Percentiles rank a stretch among this genome's conserved stretches.
Evolutionary conservation across 1,139 yeast species (phyloP).

Genomic region (Hemisphaericaspora subhashii): DNA sequence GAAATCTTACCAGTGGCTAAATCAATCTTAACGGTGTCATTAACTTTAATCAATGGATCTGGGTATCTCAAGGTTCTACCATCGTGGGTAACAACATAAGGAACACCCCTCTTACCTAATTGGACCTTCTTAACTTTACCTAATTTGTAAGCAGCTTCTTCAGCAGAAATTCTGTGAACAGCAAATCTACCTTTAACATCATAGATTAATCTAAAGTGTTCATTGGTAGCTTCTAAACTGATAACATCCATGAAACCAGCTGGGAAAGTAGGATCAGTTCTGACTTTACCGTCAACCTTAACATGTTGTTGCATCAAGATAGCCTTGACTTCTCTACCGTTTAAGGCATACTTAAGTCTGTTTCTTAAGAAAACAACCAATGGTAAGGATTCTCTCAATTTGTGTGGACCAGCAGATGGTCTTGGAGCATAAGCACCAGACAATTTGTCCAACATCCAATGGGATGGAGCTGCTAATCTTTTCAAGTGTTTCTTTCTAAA

Average conservation of each 20-base stretch:
- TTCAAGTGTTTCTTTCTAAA: conserved; percentile 89
- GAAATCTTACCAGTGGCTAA: conserved; percentile 89
- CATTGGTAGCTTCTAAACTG: conserved; percentile 92
- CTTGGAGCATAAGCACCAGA: conserved; percentile 98
- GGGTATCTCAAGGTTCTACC: conserved; percentile 99
- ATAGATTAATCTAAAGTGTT: conserved; percentile 95
- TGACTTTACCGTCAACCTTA: conserved; percentile 59
- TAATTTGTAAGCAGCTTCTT: conserved; percentile 94
- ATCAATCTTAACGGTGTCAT: conserved; percentile 94
- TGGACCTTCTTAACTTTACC: conserved; percentile 95
- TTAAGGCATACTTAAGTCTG: conserved; percentile 97
- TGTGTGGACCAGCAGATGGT: conserved; percentile 99
- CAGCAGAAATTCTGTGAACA: conserved; percentile 96
- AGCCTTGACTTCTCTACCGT: conserved; percentile 98
- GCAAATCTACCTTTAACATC: conserved; percentile 97
- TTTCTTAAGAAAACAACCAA: conserved; percentile 94
- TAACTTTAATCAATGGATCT: conserved; percentile 89
- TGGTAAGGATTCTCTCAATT: conserved; percentile 96
- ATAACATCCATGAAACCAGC: conserved; percentile 98
- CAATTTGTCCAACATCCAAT: conserved; percentile 99
- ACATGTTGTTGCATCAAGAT: conserved; percentile 97
- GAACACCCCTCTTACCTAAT: conserved; percentile 94
- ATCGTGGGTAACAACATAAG: conserved; percentile 95
- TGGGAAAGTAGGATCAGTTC: conserved; percentile 96
- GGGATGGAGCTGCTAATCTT: conserved; percentile 98